Base-by-base conservation (phyloP, 192 early-diverging fungal genomes). In the Rhizophagus prolifer region DNA sequence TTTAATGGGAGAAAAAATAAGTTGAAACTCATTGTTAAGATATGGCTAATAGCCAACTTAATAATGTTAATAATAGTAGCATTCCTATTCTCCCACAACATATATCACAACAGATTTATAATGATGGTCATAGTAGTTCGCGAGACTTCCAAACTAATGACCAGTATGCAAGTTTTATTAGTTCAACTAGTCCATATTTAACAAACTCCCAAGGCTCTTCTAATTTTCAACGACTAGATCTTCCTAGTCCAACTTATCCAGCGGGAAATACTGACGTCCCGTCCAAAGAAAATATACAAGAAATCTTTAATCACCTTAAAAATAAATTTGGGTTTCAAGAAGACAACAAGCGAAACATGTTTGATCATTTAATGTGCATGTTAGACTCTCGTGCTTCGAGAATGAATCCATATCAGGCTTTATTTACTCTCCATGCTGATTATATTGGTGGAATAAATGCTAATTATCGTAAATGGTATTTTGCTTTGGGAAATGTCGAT, bases 391-490 rank as follows among this genome's bases (percentile, higher is more conserved):
- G 93, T 71, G 88, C 92, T 9, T 92, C 92, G 19, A 86, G 93
- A 13, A 90, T 93, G 88, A 83, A 85, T 26, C 88, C 92, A 9
- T 85, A 87, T 19, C 85, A 90, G 80, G 93, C 93, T 41, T 74
- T 94, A 58, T 81, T 90, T 31, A 91, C 90, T 58, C 78, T 94
- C 16, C 92, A 94, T 77, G 90, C 91, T 14, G 93, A 94, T 77
- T 92, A 91, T 72, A 89, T 94, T 78, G 93, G 92, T 68, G 93
- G 93, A 54, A 91, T 91, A 77, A 83, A 92, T 68, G 89, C 92
- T 72, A 94, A 94, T 84, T 94, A 93, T 80, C 87, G 92, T 26
- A 91, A 90, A 70, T 94, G 93, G 93, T 94, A 90, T 82, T 93
- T 94, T 83, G 91, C 91, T 34, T 87, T 92, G 10, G 28, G 87